Evolutionary conservation across 306 rosid genomes (phyloP).

Genomic region (Cicer cuneatum): DNA sequence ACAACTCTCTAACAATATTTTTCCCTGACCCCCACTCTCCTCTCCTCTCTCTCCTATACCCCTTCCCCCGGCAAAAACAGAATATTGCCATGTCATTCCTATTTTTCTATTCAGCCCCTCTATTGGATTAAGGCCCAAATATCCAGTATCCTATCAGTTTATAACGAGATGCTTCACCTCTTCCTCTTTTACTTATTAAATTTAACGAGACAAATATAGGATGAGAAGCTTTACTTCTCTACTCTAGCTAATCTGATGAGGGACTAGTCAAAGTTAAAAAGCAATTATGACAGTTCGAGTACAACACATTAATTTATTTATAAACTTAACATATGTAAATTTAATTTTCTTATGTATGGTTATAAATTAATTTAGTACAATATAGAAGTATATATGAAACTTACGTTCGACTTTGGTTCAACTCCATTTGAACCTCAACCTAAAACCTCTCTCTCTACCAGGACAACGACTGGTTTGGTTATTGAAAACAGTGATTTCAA

Average conservation of each 20-base stretch:
- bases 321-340: not conserved
- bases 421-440: not conserved
- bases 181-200: not conserved
- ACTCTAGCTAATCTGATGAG: not conserved
- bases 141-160: not conserved
- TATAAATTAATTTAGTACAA: conserved; percentile 8
- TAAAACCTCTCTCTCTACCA: conserved; percentile 1
- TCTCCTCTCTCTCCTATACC: too few relatives aligned
- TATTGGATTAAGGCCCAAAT: not conserved
- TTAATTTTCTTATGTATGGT: not conserved
- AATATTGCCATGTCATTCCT: not conserved
- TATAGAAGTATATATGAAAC: not conserved
- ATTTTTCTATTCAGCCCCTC: not conserved
- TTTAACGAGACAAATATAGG: not conserved
- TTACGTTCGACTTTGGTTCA: not conserved
- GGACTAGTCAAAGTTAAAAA: not conserved
- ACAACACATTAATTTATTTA: not conserved
- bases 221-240: not conserved
- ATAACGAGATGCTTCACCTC: not conserved
- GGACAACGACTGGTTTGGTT: conserved; percentile 1
- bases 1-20: too few relatives aligned
- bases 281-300: not conserved
- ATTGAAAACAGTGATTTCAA: conserved; percentile 3
- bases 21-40: too few relatives aligned
- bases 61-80: not conserved